A percentile compares a stretch with the other conserved stretches of the same genome.
These are phyloP conservation scores for Kalaharituber pfeilii DNA, from an alignment of 2,329 filamentous ascomycete genomes.

Conservation along the genomic window DNA sequence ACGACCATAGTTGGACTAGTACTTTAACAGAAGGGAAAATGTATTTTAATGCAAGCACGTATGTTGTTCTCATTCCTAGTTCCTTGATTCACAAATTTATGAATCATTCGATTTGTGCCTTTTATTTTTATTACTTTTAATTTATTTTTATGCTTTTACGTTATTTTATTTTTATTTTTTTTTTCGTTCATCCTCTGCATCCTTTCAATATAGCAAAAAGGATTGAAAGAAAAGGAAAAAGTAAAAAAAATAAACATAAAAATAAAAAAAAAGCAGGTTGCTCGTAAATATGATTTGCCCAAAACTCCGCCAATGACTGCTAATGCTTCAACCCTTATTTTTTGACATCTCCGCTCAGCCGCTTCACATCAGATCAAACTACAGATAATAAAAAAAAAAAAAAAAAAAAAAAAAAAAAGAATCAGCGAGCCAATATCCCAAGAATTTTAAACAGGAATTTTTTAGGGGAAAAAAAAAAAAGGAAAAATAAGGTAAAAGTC, in stretches of 20 bases:
- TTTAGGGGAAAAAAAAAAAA: conserved; percentile 3
- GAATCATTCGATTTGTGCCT: not conserved
- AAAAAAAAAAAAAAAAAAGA: not conserved
- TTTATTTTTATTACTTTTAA: conserved; percentile 1
- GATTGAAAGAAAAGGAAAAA: not conserved
- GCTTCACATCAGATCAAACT: not conserved
- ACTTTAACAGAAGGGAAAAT: not conserved
- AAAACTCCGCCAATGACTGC: not conserved
- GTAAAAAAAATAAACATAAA: not conserved
- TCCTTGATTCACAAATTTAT: not conserved
- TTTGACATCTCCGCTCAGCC: not conserved
- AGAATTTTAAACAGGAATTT: not conserved
- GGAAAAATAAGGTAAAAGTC: not conserved
- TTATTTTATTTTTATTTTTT: conserved; percentile 1
- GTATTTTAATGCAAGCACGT: not conserved
- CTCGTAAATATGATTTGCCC: not conserved
- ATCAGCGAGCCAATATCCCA: not conserved
- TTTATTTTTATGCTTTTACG: conserved; percentile 1
- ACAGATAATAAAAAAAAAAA: not conserved
- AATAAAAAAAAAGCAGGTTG: not conserved
- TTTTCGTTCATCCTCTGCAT: not conserved
- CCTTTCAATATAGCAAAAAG: not conserved
- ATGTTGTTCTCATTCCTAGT: not conserved
- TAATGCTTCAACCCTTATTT: not conserved
- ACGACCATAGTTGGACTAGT: not conserved